Evolutionary conservation across 805 yeast genomes (phyloP).

Genomic region (Wickerhamiella galacta): DNA sequence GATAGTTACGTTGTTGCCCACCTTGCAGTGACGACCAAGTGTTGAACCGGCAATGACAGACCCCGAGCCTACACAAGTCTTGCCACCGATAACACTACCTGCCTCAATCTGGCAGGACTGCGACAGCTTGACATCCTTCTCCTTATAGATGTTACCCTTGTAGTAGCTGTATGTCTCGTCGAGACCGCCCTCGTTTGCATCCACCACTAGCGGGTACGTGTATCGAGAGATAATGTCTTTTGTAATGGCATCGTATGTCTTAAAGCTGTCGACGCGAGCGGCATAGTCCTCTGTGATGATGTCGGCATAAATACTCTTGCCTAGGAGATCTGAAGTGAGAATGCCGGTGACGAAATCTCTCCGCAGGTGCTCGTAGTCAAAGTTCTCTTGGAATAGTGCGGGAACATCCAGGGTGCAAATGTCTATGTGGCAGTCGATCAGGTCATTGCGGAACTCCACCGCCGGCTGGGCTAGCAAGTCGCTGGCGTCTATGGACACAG

Average conservation of each 20-base stretch:
- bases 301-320: constrained; percentile 80
- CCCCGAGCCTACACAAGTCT: constrained; percentile 61
- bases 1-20: constrained; percentile 62
- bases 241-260: constrained; percentile 79
- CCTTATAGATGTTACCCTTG: constrained; percentile 77
- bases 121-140: constrained; percentile 72
- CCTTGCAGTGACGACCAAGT: constrained; percentile 71
- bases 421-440: constrained; percentile 92
- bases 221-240: constrained; percentile 84
- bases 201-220: constrained; percentile 85
- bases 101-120: constrained; percentile 79
- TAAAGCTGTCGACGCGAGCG: constrained; percentile 89
- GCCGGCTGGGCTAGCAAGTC: constrained; percentile 63
- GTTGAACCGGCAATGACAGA: constrained; percentile 50
- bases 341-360: constrained; percentile 84
- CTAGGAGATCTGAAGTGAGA: constrained; percentile 72
- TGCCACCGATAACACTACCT: constrained; percentile 67
- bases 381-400: constrained; percentile 87
- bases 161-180: constrained; percentile 66
- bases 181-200: constrained; percentile 37
- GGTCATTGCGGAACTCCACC: constrained; percentile 70
- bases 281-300: constrained; percentile 70
- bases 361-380: constrained; percentile 79
- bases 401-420: constrained; percentile 91
- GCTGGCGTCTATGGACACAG: constrained; percentile 13